phyloP scores from a whole-genome alignment of 2,329 filamentous ascomycete species.

The Claviceps purpurea region DNA sequence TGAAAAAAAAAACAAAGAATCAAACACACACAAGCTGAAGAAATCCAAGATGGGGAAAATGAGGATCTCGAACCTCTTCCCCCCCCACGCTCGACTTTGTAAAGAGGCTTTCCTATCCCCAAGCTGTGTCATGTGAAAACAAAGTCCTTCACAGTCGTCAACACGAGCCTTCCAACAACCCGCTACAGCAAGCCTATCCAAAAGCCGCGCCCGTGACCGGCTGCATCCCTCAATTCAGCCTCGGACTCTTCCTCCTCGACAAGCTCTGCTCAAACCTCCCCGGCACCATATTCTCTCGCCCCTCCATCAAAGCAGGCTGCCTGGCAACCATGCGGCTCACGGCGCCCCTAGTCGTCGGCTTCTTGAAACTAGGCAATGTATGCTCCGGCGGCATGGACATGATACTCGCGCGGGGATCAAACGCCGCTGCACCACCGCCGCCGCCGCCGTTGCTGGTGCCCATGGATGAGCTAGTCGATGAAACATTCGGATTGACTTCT shows the following conservation, averaged over 20 bases:
- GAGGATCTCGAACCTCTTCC: background rate
- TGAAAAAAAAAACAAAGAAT: background rate
- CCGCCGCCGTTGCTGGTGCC: background rate
- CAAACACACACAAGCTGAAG: background rate
- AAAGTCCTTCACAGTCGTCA: too few relatives aligned
- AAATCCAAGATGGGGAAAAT: too few relatives aligned
- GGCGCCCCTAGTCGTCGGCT: slow-evolving; percentile 18
- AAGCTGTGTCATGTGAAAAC: too few relatives aligned
- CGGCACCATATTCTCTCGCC: slow-evolving; percentile 38
- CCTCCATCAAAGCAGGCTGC: slow-evolving; percentile 23
- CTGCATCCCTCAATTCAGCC: slow-evolving; percentile 23
- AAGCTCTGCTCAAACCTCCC: slow-evolving; percentile 31
- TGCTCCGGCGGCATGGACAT: slow-evolving; percentile 28
- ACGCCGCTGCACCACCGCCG: slow-evolving; percentile 14
- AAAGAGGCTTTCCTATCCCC: too few relatives aligned
- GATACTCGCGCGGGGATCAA: slow-evolving; percentile 30
- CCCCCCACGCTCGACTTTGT: too few relatives aligned
- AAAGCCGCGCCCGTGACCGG: too few relatives aligned
- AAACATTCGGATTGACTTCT: slow-evolving; percentile 41
- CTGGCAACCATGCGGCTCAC: slow-evolving; percentile 18
- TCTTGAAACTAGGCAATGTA: slow-evolving; percentile 35
- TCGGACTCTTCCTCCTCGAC: slow-evolving; percentile 41
- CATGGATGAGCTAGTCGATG: slow-evolving; percentile 24
- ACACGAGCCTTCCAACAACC: too few relatives aligned
- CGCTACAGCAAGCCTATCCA: too few relatives aligned